Conservation (phyloP, 1,284 basidiomycete species). For the Quambalaria eucalypti region DNA sequence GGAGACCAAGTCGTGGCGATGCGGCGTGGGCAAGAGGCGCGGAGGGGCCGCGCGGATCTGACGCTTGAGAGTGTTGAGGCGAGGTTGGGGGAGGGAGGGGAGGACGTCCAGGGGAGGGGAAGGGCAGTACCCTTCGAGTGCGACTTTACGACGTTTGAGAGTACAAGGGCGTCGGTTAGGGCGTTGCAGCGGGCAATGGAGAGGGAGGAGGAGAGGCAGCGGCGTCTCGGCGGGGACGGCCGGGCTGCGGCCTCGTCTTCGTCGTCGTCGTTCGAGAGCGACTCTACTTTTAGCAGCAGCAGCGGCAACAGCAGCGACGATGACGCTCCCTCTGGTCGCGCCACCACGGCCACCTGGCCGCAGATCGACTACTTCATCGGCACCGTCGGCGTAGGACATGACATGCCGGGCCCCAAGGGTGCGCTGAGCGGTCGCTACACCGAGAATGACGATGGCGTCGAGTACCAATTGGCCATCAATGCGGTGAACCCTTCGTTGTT, state of each 20-base stretch:
- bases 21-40: too few species aligned
- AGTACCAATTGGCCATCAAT: background rate
- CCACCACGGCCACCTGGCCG: background rate
- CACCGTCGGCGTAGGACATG: background rate
- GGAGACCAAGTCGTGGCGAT: background rate
- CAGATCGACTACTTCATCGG: background rate
- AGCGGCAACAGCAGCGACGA: background rate
- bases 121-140: background rate
- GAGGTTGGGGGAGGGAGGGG: background rate
- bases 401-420: background rate
- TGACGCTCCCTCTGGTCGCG: background rate
- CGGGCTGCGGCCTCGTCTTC: too few species aligned
- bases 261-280: too few species aligned
- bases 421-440: background rate
- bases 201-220: background rate
- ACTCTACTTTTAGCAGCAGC: background rate
- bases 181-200: background rate
- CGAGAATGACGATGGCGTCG: background rate
- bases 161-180: too few species aligned
- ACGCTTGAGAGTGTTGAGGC: too few species aligned
- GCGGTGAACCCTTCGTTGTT: background rate
- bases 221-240: too few species aligned
- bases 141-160: too few species aligned
- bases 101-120: background rate
- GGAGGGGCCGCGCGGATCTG: too few species aligned